Conservation (phyloP, 768 basidiomycete species). For the Pulveroboletus frians region DNA sequence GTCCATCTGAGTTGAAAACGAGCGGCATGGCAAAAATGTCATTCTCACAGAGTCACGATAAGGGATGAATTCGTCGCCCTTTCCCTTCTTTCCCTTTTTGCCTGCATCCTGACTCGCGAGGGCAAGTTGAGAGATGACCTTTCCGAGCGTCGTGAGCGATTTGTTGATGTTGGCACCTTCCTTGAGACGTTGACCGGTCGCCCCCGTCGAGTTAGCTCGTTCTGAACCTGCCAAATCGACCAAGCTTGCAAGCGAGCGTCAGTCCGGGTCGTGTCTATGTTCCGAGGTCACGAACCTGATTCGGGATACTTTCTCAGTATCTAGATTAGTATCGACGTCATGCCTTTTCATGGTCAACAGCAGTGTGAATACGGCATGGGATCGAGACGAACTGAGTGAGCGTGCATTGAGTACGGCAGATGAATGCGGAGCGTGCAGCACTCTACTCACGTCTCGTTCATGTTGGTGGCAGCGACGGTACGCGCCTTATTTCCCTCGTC, state of each 20-base stretch:
- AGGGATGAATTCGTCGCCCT: constrained; percentile 88
- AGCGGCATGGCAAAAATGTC: neutral
- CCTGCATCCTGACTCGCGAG: constrained; percentile 46
- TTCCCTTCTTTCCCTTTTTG: constrained; percentile 88
- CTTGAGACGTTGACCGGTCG: constrained; percentile 92
- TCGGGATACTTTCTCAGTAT: constrained; percentile 98
- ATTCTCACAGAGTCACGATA: constrained; percentile 89
- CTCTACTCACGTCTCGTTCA: constrained; percentile 91
- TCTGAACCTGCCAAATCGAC: constrained; percentile 97
- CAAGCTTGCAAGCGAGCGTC: constrained; percentile 44
- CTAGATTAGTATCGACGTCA: constrained; percentile 78
- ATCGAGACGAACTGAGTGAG: constrained; percentile 75
- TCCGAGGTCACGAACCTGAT: constrained; percentile 57
- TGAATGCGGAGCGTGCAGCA: neutral
- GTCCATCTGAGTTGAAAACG: constrained; percentile 4
- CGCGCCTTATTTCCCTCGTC: constrained; percentile 99
- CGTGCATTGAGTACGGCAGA: constrained; percentile 1
- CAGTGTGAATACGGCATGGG: constrained; percentile 97
- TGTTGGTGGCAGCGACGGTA: constrained; percentile 97
- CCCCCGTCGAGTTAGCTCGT: constrained; percentile 95
- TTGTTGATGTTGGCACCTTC: constrained; percentile 99
- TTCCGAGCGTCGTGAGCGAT: constrained; percentile 94
- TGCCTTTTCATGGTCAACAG: constrained; percentile 89
- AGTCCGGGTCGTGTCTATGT: constrained; percentile 3
- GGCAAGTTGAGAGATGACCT: constrained; percentile 92